Evolutionary conservation across 2,329 filamentous ascomycete species (phyloP).

Genomic region (Beauveria sp.): DNA sequence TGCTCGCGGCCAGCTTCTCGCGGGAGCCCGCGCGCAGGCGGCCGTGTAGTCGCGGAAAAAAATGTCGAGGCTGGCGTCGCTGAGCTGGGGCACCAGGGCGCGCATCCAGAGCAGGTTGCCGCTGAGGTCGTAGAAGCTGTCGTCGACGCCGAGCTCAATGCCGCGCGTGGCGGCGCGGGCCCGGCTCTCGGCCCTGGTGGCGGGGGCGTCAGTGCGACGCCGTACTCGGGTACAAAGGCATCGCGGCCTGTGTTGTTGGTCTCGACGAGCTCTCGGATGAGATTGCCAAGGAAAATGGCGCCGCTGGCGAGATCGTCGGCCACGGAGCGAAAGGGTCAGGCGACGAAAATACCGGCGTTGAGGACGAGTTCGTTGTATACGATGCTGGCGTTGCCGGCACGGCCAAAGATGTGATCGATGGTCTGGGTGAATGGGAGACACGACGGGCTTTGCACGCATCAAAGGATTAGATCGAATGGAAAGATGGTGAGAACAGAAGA

Average conservation of each 20-base stretch:
- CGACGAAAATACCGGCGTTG: background rate
- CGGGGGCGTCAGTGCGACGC: background rate
- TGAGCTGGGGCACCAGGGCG: background rate
- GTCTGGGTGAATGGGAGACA: background rate
- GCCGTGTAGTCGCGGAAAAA: background rate
- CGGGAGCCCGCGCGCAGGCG: background rate
- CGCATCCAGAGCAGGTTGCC: background rate
- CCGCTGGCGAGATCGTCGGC: background rate
- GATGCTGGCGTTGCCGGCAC: background rate
- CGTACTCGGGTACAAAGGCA: background rate
- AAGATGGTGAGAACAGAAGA: background rate
- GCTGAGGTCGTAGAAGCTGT: background rate
- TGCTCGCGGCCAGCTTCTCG: background rate
- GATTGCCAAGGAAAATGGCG: background rate
- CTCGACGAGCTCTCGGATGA: constrained; percentile 8
- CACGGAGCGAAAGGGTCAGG: constrained; percentile 1
- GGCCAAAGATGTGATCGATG: constrained; percentile 3
- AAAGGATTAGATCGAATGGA: too few species aligned
- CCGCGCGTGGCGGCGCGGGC: background rate
- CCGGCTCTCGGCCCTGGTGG: background rate
- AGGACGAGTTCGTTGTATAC: constrained; percentile 1
- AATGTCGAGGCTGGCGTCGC: background rate
- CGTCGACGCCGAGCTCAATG: constrained; percentile 4
- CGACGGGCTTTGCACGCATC: background rate
- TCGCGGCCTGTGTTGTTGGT: background rate